Evolutionary conservation across 441 rosid genomes (phyloP).

Genomic region (Macaranga tanarius): DNA sequence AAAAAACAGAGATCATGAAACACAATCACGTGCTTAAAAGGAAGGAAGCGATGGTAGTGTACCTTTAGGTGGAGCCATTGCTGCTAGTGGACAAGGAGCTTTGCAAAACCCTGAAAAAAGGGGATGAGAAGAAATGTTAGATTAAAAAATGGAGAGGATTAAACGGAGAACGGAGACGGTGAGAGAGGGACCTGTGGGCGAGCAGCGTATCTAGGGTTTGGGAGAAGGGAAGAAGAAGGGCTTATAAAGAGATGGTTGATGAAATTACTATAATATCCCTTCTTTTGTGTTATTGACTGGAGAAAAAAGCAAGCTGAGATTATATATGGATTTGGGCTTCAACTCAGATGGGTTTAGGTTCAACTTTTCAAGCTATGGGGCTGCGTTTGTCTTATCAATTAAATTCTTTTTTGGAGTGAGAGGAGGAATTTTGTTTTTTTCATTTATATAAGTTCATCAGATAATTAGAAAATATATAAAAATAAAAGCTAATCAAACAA

Average conservation of each 20-base stretch:
- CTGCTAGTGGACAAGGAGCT: conserved; percentile 19
- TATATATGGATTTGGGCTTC: neutral
- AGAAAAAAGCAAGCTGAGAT: neutral
- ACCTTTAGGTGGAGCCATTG: conserved; percentile 57
- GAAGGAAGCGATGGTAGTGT: neutral
- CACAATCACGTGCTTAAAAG: neutral
- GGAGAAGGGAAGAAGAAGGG: conserved; percentile 7
- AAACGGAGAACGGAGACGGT: neutral
- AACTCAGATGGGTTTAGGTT: no score
- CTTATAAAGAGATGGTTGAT: conserved; percentile 11
- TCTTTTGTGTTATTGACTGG: neutral
- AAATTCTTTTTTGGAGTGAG: no score
- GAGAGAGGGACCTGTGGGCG: neutral
- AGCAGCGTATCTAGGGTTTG: conserved; percentile 32
- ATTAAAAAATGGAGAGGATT: no score
- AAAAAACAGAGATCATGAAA: neutral
- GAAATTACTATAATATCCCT: conserved; percentile 20
- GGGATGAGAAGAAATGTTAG: no score
- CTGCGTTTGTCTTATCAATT: no score
- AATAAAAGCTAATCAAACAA: no score
- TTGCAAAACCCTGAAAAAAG: conserved; percentile 5
- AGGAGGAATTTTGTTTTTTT: no score
- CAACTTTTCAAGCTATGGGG: neutral
- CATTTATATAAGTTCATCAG: no score
- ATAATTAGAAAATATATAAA: no score